phyloP scores from a whole-genome alignment of 495 filamentous ascomycete species.

The Hypoxylon fuscum region DNA sequence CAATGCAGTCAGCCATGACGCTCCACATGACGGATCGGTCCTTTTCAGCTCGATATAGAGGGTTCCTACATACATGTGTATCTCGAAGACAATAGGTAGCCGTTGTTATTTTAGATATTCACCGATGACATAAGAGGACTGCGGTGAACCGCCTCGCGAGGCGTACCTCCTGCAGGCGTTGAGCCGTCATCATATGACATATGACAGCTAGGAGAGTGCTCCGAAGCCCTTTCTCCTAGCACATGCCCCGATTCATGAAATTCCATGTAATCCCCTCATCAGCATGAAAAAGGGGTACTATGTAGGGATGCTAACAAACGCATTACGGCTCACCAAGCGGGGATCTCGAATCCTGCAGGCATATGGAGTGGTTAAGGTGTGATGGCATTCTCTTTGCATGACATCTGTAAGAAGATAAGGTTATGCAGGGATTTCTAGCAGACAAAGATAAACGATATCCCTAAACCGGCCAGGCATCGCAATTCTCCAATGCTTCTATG shows the following conservation, averaged over 20 bases:
- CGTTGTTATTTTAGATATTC: background rate
- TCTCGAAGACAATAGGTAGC: background rate
- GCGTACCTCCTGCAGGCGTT: too few species aligned
- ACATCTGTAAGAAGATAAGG: slow-evolving; percentile 16
- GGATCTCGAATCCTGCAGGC: slow-evolving; percentile 30
- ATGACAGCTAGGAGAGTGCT: too few species aligned
- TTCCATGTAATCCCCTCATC: background rate
- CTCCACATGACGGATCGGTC: slow-evolving; percentile 18
- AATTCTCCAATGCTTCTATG: slow-evolving; percentile 36
- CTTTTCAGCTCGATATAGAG: slow-evolving; percentile 13
- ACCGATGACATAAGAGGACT: background rate
- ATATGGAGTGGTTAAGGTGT: slow-evolving; percentile 14
- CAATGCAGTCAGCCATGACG: slow-evolving; percentile 24
- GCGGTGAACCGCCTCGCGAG: too few species aligned
- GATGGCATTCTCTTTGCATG: slow-evolving; percentile 14
- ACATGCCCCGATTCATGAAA: too few species aligned
- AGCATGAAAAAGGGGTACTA: slow-evolving; percentile 29
- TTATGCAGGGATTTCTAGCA: slow-evolving; percentile 9
- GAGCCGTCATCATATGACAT: background rate
- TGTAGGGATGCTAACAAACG: slow-evolving; percentile 5
- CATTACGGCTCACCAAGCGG: slow-evolving; percentile 4
- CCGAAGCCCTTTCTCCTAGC: too few species aligned
- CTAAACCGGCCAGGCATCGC: slow-evolving; percentile 2
- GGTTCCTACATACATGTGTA: background rate
- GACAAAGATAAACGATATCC: background rate